A percentile compares a stretch with the other conserved stretches of the same genome.
phyloP scores from a whole-genome alignment of 768 basidiomycete genomes.

The Pulveroboletus sp. region DNA sequence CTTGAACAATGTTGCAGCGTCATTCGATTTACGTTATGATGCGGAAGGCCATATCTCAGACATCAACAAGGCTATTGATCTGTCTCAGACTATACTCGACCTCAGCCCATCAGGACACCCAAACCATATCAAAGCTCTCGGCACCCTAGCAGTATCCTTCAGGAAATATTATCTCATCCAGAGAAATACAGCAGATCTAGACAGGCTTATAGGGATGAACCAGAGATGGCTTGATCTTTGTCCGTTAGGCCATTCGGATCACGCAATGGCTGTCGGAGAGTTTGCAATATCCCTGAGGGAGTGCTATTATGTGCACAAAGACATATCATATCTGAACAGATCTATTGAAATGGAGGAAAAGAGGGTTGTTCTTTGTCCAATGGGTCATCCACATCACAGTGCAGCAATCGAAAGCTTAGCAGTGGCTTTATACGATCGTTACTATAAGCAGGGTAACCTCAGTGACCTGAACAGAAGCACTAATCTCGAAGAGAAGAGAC shows the following conservation, averaged over 20 bases:
- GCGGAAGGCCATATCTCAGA: neutral
- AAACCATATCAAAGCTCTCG: too few species aligned
- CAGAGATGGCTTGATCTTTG: neutral
- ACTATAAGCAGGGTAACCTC: neutral
- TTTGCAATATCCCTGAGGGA: neutral
- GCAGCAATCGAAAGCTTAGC: neutral
- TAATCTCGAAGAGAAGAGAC: neutral
- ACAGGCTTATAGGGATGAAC: too few species aligned
- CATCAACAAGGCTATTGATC: neutral
- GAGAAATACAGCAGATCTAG: too few species aligned
- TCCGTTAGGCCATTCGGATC: neutral
- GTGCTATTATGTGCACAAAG: neutral
- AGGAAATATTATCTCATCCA: too few species aligned
- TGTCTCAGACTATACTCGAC: too few species aligned
- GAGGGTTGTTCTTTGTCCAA: neutral
- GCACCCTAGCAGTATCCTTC: too few species aligned
- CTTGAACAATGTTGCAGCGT: neutral
- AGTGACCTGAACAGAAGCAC: neutral
- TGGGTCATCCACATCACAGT: neutral
- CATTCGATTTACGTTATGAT: too few species aligned
- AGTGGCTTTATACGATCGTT: neutral
- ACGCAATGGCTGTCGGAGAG: neutral
- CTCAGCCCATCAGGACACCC: too few species aligned
- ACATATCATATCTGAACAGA: neutral
- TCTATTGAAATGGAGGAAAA: neutral